Evolutionary conservation across 1,284 basidiomycete genomes (phyloP).

Genomic region (Limonomyces culmigenus): DNA sequence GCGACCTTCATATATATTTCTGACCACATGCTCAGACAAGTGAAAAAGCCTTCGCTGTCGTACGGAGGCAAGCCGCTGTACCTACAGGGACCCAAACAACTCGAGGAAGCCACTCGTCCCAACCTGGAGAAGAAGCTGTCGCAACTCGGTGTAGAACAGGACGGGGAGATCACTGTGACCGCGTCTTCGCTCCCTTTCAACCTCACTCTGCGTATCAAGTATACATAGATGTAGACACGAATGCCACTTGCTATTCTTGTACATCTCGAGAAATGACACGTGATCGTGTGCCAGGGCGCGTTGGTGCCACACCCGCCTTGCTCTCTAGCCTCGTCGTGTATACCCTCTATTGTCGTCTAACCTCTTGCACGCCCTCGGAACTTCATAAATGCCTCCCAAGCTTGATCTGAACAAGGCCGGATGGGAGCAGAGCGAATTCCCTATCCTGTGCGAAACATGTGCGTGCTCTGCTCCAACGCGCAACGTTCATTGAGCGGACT

Average conservation of each 20-base stretch:
- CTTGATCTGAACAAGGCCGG: constrained; percentile 67
- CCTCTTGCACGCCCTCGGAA: neutral
- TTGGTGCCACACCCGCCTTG: too few relatives aligned
- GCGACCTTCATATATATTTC: constrained; percentile 2
- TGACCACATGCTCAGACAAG: constrained; percentile 45
- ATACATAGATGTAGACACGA: too few relatives aligned
- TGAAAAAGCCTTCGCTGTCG: constrained; percentile 82
- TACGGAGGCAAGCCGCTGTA: constrained; percentile 62
- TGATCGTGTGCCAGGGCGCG: too few relatives aligned
- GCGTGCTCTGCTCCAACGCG: constrained; percentile 12
- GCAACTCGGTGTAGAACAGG: constrained; percentile 63
- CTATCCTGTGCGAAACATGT: constrained; percentile 88
- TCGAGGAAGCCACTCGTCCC: constrained; percentile 74
- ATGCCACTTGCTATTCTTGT: too few relatives aligned
- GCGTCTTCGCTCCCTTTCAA: constrained; percentile 80
- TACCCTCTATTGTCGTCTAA: too few relatives aligned
- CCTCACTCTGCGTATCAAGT: constrained; percentile 54
- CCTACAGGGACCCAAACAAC: constrained; percentile 81
- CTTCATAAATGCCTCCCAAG: constrained; percentile 3
- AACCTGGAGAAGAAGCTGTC: constrained; percentile 78
- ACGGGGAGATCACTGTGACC: constrained; percentile 76
- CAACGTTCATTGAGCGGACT: constrained; percentile 5
- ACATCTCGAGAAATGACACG: too few relatives aligned
- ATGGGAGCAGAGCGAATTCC: constrained; percentile 84
- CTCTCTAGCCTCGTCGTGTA: too few relatives aligned